Conservation (phyloP, 495 filamentous ascomycete species). For the Rhypophila decipiens region DNA sequence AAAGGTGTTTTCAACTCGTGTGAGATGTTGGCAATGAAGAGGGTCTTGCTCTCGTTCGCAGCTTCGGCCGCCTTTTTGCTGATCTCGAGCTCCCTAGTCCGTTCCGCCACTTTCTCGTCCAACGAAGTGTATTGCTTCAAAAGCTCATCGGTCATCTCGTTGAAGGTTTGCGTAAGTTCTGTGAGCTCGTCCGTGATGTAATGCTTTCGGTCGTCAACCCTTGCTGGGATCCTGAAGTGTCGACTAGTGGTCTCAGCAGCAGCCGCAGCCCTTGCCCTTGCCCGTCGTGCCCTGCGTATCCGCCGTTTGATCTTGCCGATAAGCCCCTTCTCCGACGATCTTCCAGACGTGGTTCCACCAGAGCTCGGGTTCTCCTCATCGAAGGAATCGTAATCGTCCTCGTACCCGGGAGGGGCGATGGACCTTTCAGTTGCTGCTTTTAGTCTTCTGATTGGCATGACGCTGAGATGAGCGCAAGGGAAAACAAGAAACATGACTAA, state of each 20-base stretch:
- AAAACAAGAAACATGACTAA: constrained; percentile 60
- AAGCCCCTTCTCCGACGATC: constrained; percentile 31
- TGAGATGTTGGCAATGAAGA: constrained; percentile 94
- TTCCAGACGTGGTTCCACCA: constrained; percentile 29
- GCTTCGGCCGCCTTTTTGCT: constrained; percentile 88
- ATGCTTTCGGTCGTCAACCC: constrained; percentile 69
- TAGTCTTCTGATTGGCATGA: constrained; percentile 71
- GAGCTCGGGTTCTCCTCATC: constrained; percentile 40
- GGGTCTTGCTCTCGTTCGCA: constrained; percentile 88
- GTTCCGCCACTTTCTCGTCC: constrained; percentile 75
- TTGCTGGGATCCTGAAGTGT: constrained; percentile 74
- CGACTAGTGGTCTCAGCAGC: constrained; percentile 43
- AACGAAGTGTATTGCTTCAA: constrained; percentile 76
- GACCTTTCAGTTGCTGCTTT: constrained; percentile 73
- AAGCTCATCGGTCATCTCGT: constrained; percentile 89
- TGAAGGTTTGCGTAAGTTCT: constrained; percentile 80
- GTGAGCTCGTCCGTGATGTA: constrained; percentile 80
- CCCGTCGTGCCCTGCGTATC: constrained; percentile 17
- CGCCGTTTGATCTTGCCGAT: constrained; percentile 29
- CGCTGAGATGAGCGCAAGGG: constrained; percentile 71
- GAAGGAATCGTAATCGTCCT: constrained; percentile 33
- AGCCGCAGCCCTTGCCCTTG: constrained; percentile 24
- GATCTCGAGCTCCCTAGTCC: constrained; percentile 77
- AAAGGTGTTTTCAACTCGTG: constrained; percentile 90
- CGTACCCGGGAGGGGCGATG: constrained; percentile 56